A percentile compares a stretch with the other conserved stretches of the same genome.
phyloP scores from a whole-genome alignment of 192 early-diverging fungal species.

The Coemansia sp. region DNA sequence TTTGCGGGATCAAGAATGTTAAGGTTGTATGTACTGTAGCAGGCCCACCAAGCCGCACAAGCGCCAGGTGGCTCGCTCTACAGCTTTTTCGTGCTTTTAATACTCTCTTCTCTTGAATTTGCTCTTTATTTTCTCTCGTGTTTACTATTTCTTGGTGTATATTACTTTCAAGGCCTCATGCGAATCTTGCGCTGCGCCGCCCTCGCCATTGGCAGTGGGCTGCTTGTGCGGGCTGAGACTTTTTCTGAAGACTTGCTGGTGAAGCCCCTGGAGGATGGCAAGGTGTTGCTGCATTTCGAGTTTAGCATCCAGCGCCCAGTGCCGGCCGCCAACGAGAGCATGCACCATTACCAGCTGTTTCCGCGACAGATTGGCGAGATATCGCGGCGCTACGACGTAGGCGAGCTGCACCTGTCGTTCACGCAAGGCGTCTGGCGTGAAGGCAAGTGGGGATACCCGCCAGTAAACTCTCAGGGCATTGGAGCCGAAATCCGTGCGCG shows the following conservation, averaged over 20 bases:
- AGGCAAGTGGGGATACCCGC: constrained; percentile 65
- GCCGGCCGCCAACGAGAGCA: constrained; percentile 14
- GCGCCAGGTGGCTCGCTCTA: not conserved
- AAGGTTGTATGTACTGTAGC: no score
- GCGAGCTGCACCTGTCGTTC: constrained; percentile 80
- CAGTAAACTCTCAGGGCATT: constrained; percentile 56
- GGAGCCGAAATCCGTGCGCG: constrained; percentile 75
- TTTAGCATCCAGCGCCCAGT: constrained; percentile 56
- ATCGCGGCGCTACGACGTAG: constrained; percentile 65
- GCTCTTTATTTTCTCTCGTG: not conserved
- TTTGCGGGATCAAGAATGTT: no score
- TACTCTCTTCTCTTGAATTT: not conserved
- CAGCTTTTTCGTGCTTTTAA: not conserved
- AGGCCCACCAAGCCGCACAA: no score
- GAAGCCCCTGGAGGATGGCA: constrained; percentile 70
- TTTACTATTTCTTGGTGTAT: not conserved
- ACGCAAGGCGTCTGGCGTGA: constrained; percentile 88
- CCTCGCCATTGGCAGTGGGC: constrained; percentile 6
- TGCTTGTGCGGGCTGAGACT: constrained; percentile 30
- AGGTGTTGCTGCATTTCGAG: constrained; percentile 75
- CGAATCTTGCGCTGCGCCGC: constrained; percentile 2
- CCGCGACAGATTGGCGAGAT: constrained; percentile 84
- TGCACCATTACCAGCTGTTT: constrained; percentile 74
- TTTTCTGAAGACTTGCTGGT: constrained; percentile 68
- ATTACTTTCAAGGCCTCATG: not conserved